Base-by-base conservation (phyloP, 169 alveolate genomes). In the Ichthyophthirius multifiliis region DNA sequence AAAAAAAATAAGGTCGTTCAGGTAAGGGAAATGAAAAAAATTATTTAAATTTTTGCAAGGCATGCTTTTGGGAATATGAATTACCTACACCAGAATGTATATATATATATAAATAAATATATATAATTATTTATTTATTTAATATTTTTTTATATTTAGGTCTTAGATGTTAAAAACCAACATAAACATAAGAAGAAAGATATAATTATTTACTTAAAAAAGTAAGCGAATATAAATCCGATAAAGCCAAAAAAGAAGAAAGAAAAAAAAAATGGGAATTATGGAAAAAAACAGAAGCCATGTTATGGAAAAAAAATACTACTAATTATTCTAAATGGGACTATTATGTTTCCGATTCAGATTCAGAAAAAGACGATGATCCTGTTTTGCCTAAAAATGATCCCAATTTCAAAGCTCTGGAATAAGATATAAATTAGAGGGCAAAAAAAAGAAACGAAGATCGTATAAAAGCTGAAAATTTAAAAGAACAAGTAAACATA, bases 281-380 rank as follows among this genome's bases (percentile, higher is more conserved):
- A 44, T 94, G 97, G 97, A 87, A 91, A 76, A 93, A 94, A 85
- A 93, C 97, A 15, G 87, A 94, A 63, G 95, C 90, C 44, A 81
- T 91, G 85, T 88, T 90, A 77, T 90, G 90, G 88, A 93, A 80
- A 83, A 92, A 86, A 82, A 90, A 73, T 44, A 84, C 84, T 75
- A 89, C 96, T 30, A 93, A 94, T 63, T 94, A 96, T 75, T 91
- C 89, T 23, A 94, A 94, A 83, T 93, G 97, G 97, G 98, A 95
- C 27, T 87, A 78, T 83, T 93, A 89, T 83, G 86, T 85, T 75
- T 92, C 92, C 47, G 91, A 86, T n/a, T 88, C 91, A 32, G 97
- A 94, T 62, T 92, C 90, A 39, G 95, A 92, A 43, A 92, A 88
- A 55, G 92, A 90, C 43, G 86, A 87, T 15, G 95, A 87, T 9